Evolutionary conservation across 768 basidiomycete species (phyloP).

Genomic region (Suillus variegatus): DNA sequence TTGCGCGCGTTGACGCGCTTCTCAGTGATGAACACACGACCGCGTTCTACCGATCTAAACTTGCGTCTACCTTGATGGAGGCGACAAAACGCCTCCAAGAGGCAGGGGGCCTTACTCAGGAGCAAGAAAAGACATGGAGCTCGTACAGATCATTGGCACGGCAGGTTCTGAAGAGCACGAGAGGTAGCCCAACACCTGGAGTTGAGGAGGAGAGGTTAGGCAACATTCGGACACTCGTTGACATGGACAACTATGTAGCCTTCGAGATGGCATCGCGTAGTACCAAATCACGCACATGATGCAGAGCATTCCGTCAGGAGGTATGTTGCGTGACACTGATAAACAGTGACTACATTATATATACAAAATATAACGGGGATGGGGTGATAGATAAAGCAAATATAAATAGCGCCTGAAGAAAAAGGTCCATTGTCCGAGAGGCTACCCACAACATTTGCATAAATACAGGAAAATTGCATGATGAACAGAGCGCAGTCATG

Average conservation of each 20-base stretch:
- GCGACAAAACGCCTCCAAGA: conserved; percentile 37
- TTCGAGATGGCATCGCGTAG: conserved; percentile 31
- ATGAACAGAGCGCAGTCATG: background rate
- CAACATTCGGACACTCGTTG: conserved; percentile 18
- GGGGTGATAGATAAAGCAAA: conserved; percentile 5
- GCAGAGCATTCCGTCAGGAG: conserved; percentile 6
- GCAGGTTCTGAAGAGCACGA: conserved; percentile 16
- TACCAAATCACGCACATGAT: conserved; percentile 26
- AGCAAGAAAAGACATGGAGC: conserved; percentile 19
- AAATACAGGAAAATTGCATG: conserved; percentile 18
- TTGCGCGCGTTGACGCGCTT: conserved; percentile 44
- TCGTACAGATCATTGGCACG: conserved; percentile 22
- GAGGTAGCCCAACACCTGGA: conserved; percentile 15
- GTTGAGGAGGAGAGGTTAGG: conserved; percentile 29
- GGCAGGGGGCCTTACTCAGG: conserved; percentile 19
- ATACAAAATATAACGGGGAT: conserved; percentile 8
- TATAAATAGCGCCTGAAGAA: conserved; percentile 12
- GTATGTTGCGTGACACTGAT: conserved; percentile 9
- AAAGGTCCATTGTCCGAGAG: conserved; percentile 11
- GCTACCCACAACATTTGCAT: conserved; percentile 9
- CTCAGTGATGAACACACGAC: conserved; percentile 25
- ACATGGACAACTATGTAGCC: conserved; percentile 31
- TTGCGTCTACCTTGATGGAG: conserved; percentile 47
- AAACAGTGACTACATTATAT: conserved; percentile 9
- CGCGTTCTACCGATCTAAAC: conserved; percentile 46